Conservation (phyloP, 768 basidiomycete genomes). For the Pisolithus orientalis region DNA sequence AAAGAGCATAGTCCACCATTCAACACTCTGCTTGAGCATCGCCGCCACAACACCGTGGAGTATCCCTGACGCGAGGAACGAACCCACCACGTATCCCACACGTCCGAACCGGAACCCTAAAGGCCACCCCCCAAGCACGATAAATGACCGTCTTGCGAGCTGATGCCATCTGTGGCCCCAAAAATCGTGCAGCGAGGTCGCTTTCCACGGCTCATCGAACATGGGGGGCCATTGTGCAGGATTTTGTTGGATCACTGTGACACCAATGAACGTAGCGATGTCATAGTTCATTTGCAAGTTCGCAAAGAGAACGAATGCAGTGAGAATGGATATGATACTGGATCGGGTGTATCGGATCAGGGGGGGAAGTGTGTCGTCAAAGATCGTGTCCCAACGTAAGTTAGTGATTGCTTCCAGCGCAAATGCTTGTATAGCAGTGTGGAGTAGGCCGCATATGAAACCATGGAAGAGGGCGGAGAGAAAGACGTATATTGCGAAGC, state of each 20-base stretch:
- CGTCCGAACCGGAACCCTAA: conserved; percentile 39
- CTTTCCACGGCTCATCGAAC: conserved; percentile 27
- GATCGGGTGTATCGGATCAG: conserved; percentile 21
- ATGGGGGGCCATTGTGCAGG: conserved; percentile 29
- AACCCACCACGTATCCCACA: conserved; percentile 43
- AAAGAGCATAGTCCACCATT: conserved; percentile 35
- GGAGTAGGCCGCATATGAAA: conserved; percentile 38
- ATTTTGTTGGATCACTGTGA: conserved; percentile 22
- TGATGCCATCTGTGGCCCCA: conserved; percentile 37
- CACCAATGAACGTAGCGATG: conserved; percentile 13
- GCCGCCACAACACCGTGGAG: conserved; percentile 48
- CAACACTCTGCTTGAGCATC: conserved; percentile 42
- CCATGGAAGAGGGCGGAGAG: conserved; percentile 29
- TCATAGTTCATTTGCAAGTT: conserved; percentile 34
- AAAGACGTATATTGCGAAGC: conserved; percentile 34
- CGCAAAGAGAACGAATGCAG: conserved; percentile 40
- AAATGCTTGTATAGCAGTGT: conserved; percentile 35
- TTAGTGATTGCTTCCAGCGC: conserved; percentile 13
- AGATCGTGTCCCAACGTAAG: conserved; percentile 23
- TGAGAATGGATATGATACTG: conserved; percentile 33
- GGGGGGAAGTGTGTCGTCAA: conserved; percentile 25
- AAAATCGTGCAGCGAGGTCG: conserved; percentile 32
- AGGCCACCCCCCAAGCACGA: conserved; percentile 25
- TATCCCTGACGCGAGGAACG: conserved; percentile 50
- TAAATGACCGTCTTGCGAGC: conserved; percentile 26